Base-by-base conservation (phyloP, 169 alveolate species). In the Plasmodium fragile region DNA sequence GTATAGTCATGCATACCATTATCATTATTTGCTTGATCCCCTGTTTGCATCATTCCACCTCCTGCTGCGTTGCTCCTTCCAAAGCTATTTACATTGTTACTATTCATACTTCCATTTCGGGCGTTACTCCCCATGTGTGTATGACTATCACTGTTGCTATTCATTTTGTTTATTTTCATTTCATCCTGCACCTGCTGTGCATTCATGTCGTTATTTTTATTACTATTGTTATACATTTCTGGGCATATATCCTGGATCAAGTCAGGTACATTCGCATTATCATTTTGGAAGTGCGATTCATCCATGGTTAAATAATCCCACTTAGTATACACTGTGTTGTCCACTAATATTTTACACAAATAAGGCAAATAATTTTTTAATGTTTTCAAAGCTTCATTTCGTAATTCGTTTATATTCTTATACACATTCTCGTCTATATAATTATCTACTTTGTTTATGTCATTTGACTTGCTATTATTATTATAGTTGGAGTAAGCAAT, bases 241-340 rank as follows among this genome's bases (percentile, higher is more conserved):
- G 98, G 98, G 39, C 95, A 95, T 32, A 97, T 94, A 45, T 97
- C 98, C 82, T 96, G 97, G 34, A 92, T 96, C 43, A 95, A 95
- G 49, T 97, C 99, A 3, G 98, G 98, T 2, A 94, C 95, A 75
- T 82, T 93, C 8, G 97, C 96, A 83, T 97, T 97, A 77, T 97
- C 98, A 85, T 97, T 98, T 75, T 96, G 98, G 82, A 97, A 92
- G 72, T 97, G 99, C 16, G 98, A 95, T 49, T 95, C 96, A 82
- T 97, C 98, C 98, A 97, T 97, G 22, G 97, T 96, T 95, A 97
- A 92, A 59, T 96, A 97, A 81, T 97, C 98, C 97, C 96, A 96
- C 49, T 96, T 96, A 3, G 98, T 95, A 87, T 97, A 97, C 39
- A 71, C 94, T 18, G 98, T 97, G 93, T 96, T 95, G 55, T 92